Percentiles rank a stretch among this genome's conserved stretches.
Evolutionary conservation across 139 green algal species (phyloP).

Genomic region (Eudorina sp.): DNA sequence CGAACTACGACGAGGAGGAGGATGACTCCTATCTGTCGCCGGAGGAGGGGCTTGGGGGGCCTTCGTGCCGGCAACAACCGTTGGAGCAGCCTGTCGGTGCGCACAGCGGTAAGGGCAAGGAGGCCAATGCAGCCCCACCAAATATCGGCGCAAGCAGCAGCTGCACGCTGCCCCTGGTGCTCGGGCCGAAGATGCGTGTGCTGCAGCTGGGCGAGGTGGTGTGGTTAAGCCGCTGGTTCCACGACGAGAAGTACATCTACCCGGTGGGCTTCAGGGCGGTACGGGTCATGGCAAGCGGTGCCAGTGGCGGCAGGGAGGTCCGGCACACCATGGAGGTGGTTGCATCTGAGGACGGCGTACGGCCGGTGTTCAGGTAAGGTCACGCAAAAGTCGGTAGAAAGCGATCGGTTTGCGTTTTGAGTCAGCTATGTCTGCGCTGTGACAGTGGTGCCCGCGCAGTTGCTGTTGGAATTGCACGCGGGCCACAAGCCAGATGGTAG

Average conservation of each 20-base stretch:
- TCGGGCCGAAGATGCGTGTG: conserved; percentile 61
- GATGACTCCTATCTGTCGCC: too few species aligned
- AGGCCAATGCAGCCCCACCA: background rate
- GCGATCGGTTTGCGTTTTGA: too few species aligned
- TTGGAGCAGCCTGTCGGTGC: background rate
- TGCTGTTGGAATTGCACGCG: too few species aligned
- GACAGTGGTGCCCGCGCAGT: too few species aligned
- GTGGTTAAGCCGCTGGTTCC: conserved; percentile 77
- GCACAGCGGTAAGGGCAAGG: background rate
- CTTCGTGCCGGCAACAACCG: too few species aligned
- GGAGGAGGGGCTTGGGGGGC: conserved; percentile 39
- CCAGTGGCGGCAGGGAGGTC: conserved; percentile 48
- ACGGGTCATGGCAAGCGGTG: conserved; percentile 36
- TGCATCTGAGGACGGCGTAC: conserved; percentile 52
- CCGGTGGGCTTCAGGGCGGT: conserved; percentile 74
- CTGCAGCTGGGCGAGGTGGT: conserved; percentile 74
- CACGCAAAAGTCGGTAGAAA: background rate
- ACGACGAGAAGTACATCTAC: conserved; percentile 79
- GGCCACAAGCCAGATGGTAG: too few species aligned
- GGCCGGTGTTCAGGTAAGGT: conserved; percentile 75
- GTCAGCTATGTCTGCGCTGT: too few species aligned
- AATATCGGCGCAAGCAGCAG: background rate
- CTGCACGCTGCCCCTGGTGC: conserved; percentile 52
- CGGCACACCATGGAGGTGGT: conserved; percentile 67
- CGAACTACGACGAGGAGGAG: conserved; percentile 72